Base-by-base conservation (phyloP, 106 monocot species). In the Dendrobium officinale region DNA sequence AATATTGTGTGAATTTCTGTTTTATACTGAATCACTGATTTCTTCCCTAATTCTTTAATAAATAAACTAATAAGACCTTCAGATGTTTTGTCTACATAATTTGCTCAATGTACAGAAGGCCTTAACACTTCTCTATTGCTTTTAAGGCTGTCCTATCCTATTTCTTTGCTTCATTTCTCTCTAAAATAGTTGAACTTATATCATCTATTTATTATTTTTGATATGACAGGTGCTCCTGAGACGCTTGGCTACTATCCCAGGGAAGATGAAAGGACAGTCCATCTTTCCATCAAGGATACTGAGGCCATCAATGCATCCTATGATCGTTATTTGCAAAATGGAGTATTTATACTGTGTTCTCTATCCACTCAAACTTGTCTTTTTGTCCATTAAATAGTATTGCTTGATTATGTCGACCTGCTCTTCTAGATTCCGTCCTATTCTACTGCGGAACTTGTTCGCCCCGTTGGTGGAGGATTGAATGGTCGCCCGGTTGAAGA, bases 301-400 rank as follows among this genome's bases (percentile, higher is more conserved):
- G 90, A 94, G 43, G 78, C 94, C 6, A 83, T 96, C 73, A 87
- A 83, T 75, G 96, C 94, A 47, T 94, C 96, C 15, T 96, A 96
- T 82, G 96, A 96, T 75, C 96, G 83, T 78, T 96, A 92, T 81
- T 79, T 96, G 24, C 87, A 85, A 9, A 94, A 89, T 86, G 92
- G 90, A 87, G 96, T 96, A 93, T 68, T 9, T 3, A 75, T 41
- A 37, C 4, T 33, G 19, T 73, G 15, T 3, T 70, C 1, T 37
- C 15, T 70, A 37, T 13, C 77, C 55, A 43, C 6, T 79, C 43
- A 73, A 77, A 19, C 0, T 83, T 55, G 19, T 47, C 20, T 22
- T 24, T 24, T 7, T 6, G 20, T 42, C 20, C 20, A n/a, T 19
- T 70, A 41, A 37, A 29, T 24, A 18, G 16, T 42, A 1, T 44